These are phyloP conservation scores for Coemansia sp. DNA, from an alignment of 192 early-diverging fungal species.

Conservation along the genomic window DNA sequence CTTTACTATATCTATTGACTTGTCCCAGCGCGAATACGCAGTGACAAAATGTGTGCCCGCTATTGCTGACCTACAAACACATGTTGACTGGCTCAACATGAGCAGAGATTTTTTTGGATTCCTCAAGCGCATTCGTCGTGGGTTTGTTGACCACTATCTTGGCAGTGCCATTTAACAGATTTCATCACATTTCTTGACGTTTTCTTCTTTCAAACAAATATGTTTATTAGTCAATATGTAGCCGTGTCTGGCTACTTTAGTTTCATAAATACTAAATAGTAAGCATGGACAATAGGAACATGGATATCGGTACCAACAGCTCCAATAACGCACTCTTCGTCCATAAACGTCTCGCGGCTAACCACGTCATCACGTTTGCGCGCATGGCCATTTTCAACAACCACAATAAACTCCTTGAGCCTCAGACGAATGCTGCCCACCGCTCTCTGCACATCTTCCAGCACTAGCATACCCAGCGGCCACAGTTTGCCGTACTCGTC, in stretches of 20 bases:
- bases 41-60: conserved; percentile 56
- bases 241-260: conserved; percentile 15
- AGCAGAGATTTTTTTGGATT: conserved; percentile 70
- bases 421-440: conserved; percentile 49
- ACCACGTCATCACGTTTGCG: conserved; percentile 47
- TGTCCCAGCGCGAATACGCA: conserved; percentile 57
- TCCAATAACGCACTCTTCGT: conserved; percentile 42
- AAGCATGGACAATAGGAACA: conserved; percentile 55
- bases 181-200: neutral
- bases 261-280: conserved; percentile 56
- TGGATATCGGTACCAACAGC: conserved; percentile 8
- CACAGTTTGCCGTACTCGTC: conserved; percentile 61
- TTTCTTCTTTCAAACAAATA: conserved; percentile 2
- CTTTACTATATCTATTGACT: conserved; percentile 58
- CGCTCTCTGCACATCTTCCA: conserved; percentile 67
- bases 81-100: conserved; percentile 57
- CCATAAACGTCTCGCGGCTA: conserved; percentile 37
- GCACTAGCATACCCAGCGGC: conserved; percentile 70
- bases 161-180: conserved; percentile 12
- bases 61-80: conserved; percentile 44
- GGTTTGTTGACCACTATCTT: conserved; percentile 53
- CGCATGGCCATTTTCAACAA: conserved; percentile 49
- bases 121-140: conserved; percentile 61
- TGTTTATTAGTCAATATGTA: neutral
- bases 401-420: conserved; percentile 55